Evolutionary conservation across 2,329 filamentous ascomycete genomes (phyloP).

Genomic region (Fusarium sp.): DNA sequence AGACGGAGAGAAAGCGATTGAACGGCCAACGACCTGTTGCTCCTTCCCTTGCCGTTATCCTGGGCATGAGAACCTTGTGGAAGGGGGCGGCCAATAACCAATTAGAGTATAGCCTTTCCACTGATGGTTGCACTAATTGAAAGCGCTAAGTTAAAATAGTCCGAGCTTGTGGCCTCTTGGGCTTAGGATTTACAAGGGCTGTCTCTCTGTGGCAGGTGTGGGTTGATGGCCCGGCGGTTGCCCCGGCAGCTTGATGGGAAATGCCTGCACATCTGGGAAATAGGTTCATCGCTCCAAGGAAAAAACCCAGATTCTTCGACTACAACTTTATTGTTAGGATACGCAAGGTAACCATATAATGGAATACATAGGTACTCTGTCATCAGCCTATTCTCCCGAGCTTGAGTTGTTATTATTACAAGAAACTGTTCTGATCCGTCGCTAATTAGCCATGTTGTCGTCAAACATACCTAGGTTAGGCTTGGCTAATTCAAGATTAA

Average conservation of each 20-base stretch:
- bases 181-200: conserved; percentile 21
- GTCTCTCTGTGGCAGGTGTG: conserved; percentile 17
- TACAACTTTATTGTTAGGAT: neutral
- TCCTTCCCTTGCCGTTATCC: conserved; percentile 41
- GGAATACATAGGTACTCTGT: neutral
- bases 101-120: conserved; percentile 21
- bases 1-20: conserved; percentile 24
- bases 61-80: conserved; percentile 24
- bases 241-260: conserved; percentile 36
- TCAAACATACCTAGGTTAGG: neutral
- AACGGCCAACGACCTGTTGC: conserved; percentile 38
- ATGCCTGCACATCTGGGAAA: conserved; percentile 19
- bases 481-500: conserved; percentile 12
- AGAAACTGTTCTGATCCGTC: neutral
- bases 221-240: conserved; percentile 30
- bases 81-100: conserved; percentile 31
- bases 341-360: neutral
- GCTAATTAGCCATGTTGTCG: neutral
- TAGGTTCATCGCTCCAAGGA: conserved; percentile 21
- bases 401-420: neutral
- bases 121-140: conserved; percentile 22
- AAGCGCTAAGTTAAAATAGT: conserved; percentile 28
- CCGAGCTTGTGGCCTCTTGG: conserved; percentile 30
- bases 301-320: conserved; percentile 16
- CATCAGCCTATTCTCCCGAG: neutral